These are phyloP conservation scores for Ceratobasidium sp. DNA, from an alignment of 1,284 basidiomycete genomes.

Conservation along the genomic window DNA sequence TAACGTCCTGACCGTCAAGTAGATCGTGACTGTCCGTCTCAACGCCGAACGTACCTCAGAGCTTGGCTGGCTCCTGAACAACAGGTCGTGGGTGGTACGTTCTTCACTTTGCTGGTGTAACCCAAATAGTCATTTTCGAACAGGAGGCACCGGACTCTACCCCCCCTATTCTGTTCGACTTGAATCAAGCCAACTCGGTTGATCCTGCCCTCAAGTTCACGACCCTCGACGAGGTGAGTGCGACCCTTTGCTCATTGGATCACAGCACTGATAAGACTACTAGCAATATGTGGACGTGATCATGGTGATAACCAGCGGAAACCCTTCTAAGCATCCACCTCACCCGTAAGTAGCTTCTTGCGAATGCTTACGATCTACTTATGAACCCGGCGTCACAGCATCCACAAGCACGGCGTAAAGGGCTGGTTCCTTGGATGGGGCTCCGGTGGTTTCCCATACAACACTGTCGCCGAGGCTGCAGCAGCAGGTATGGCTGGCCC, in stretches of 20 bases:
- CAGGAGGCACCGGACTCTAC: constrained; percentile 15
- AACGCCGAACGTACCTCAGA: constrained; percentile 27
- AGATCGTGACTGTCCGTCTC: constrained; percentile 28
- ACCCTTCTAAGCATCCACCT: constrained; percentile 16
- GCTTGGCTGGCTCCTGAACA: constrained; percentile 34
- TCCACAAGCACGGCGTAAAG: constrained; percentile 33
- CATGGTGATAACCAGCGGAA: constrained; percentile 29
- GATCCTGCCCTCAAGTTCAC: constrained; percentile 27
- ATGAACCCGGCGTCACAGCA: no score
- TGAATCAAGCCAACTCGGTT: not conserved
- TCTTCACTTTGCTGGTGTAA: no score
- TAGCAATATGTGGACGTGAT: constrained; percentile 42
- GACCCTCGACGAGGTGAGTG: constrained; percentile 6
- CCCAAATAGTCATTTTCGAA: not conserved
- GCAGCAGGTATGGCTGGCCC: no score
- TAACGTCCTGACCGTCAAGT: not conserved
- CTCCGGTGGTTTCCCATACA: constrained; percentile 35
- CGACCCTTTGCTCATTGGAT: not conserved
- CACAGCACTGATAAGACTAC: not conserved
- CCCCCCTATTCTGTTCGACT: constrained; percentile 2
- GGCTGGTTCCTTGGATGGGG: constrained; percentile 36
- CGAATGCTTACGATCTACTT: not conserved
- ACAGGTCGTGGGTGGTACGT: constrained; percentile 16
- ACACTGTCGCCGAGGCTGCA: constrained; percentile 22
- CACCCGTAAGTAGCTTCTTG: constrained; percentile 15